Conservation (phyloP, 306 rosid species). For the Betula pendula region DNA sequence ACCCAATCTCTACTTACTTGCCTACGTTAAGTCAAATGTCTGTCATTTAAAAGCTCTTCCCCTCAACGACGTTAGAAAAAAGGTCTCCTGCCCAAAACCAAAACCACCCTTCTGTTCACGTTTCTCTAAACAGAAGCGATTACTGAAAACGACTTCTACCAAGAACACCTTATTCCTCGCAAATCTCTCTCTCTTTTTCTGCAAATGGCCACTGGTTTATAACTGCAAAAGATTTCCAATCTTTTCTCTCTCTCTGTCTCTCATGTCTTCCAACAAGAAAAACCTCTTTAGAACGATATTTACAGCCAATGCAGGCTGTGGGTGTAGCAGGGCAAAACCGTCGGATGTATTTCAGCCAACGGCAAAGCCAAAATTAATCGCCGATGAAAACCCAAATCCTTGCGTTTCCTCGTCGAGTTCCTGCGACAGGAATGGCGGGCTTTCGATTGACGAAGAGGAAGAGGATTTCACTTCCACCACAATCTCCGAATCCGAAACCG, state of each 20-base stretch:
- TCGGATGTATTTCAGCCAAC: slow-evolving; percentile 45
- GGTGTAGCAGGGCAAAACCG: slow-evolving; percentile 40
- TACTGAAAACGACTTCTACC: slow-evolving; percentile 38
- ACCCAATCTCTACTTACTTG: slow-evolving; percentile 15
- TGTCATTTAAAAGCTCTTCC: neutral
- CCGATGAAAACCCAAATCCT: slow-evolving; percentile 21
- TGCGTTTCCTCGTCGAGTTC: slow-evolving; percentile 44
- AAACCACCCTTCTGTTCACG: slow-evolving; percentile 12
- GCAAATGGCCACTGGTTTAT: neutral
- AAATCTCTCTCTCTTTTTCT: neutral
- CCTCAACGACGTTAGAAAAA: slow-evolving; percentile 34
- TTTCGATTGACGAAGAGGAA: slow-evolving; percentile 33
- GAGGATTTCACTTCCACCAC: slow-evolving; percentile 41
- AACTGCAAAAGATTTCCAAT: neutral
- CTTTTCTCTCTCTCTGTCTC: neutral
- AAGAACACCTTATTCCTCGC: slow-evolving; percentile 25
- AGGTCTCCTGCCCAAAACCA: slow-evolving; percentile 22
- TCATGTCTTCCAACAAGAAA: slow-evolving; percentile 51
- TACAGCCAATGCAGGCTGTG: slow-evolving; percentile 43
- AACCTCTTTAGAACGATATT: slow-evolving; percentile 36
- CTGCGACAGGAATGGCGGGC: slow-evolving; percentile 16
- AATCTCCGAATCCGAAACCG: slow-evolving; percentile 30
- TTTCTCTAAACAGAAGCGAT: slow-evolving; percentile 21
- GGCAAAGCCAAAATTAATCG: slow-evolving; percentile 29
- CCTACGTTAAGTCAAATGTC: slow-evolving; percentile 2